phyloP scores from a whole-genome alignment of 805 yeast genomes.

The Alloascoidea africana region DNA sequence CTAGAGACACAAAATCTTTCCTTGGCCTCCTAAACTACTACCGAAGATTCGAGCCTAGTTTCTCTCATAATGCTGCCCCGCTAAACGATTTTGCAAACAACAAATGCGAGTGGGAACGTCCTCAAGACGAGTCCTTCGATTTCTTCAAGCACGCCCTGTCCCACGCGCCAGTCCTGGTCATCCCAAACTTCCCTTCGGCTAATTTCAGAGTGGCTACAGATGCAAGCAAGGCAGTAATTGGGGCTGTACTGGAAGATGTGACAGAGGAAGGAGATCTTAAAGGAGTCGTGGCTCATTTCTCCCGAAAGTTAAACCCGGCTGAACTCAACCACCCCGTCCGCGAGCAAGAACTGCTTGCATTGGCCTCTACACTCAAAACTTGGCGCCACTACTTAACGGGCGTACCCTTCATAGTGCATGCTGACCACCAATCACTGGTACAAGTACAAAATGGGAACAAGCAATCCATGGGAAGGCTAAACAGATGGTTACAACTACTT shows the following conservation, averaged over 20 bases:
- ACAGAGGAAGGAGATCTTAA: background rate
- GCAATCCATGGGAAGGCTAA: no score
- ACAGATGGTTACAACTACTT: no score
- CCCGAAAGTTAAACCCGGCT: slow-evolving; percentile 2
- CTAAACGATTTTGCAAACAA: slow-evolving; percentile 2
- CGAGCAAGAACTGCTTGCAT: slow-evolving; percentile 6
- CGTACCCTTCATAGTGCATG: background rate
- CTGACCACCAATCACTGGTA: slow-evolving; percentile 4
- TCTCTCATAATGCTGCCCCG: slow-evolving; percentile 5
- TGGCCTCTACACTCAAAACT: slow-evolving; percentile 3
- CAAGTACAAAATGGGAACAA: slow-evolving; percentile 4
- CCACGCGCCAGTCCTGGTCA: slow-evolving; percentile 5
- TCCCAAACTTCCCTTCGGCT: slow-evolving; percentile 3
- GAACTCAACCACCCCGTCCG: slow-evolving; percentile 5
- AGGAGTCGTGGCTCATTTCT: slow-evolving; percentile 6
- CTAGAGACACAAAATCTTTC: slow-evolving; percentile 3
- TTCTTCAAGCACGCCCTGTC: slow-evolving; percentile 3
- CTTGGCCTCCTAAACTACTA: slow-evolving; percentile 4
- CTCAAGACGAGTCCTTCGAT: slow-evolving; percentile 2
- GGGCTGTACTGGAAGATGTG: slow-evolving; percentile 8
- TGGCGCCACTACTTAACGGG: slow-evolving; percentile 4
- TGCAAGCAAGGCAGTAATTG: slow-evolving; percentile 5
- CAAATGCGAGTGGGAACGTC: background rate
- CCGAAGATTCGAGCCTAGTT: slow-evolving; percentile 2
- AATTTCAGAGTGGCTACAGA: slow-evolving; percentile 7